These are phyloP conservation scores for Samsoniella hepiali DNA, from an alignment of 2,329 filamentous ascomycete genomes.

Conservation along the genomic window DNA sequence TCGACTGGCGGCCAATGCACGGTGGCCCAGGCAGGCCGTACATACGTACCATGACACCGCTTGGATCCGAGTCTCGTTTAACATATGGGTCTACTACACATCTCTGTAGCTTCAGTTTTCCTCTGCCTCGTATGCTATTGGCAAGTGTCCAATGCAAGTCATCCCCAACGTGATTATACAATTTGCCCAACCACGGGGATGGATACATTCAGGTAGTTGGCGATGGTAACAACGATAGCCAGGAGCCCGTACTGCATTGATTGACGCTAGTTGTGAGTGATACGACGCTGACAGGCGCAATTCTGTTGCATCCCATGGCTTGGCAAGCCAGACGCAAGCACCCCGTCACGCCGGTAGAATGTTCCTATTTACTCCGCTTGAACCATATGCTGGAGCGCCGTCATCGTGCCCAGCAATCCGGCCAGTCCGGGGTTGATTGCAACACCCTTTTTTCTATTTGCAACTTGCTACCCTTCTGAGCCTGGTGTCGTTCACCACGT, in stretches of 20 bases:
- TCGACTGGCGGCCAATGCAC: not conserved
- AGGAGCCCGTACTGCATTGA: not conserved
- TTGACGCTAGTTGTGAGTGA: not conserved
- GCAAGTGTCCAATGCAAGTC: not conserved
- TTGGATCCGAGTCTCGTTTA: not conserved
- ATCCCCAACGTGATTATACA: not conserved
- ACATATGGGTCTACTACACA: not conserved
- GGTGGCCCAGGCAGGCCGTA: not conserved
- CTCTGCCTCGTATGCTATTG: not conserved
- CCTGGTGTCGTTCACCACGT: not conserved
- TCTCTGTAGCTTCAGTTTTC: not conserved
- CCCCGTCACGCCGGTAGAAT: not conserved
- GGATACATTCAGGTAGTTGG: not conserved
- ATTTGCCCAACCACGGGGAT: not conserved
- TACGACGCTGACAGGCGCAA: not conserved
- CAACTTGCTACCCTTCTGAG: slow-evolving; percentile 7
- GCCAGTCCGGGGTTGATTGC: not conserved
- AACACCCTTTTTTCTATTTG: slow-evolving; percentile 4
- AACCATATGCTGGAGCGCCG: not conserved
- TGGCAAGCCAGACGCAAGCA: not conserved
- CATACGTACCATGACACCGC: not conserved
- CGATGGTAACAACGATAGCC: not conserved
- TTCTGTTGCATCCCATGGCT: not conserved
- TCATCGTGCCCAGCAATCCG: not conserved
- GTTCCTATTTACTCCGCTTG: not conserved